phyloP scores from a whole-genome alignment of 768 basidiomycete species.

The Chalciporus sphaerocephalus region DNA sequence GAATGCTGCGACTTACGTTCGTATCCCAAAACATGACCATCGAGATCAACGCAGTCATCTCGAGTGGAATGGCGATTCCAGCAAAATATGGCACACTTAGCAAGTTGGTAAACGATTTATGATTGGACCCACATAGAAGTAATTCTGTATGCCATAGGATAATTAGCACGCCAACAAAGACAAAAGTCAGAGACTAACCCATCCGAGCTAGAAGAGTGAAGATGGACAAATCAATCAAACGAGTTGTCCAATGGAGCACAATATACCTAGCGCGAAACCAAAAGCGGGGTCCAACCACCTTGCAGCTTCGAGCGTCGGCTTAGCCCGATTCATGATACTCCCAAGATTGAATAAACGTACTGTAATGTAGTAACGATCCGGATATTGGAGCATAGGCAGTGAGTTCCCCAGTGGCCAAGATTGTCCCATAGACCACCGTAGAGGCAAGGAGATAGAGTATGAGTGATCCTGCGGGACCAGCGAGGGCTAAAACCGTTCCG shows the following conservation, averaged over 20 bases:
- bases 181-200: slow-evolving; percentile 12
- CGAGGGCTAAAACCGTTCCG: slow-evolving; percentile 24
- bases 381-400: slow-evolving; percentile 26
- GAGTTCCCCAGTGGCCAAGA: slow-evolving; percentile 30
- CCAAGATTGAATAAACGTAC: slow-evolving; percentile 8
- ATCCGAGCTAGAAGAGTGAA: slow-evolving; percentile 18
- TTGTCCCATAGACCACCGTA: slow-evolving; percentile 29
- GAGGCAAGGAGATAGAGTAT: slow-evolving; percentile 27
- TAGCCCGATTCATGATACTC: neutral
- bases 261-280: slow-evolving; percentile 27
- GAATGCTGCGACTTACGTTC: slow-evolving; percentile 9
- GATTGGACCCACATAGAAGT: slow-evolving; percentile 29
- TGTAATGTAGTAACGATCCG: slow-evolving; percentile 27
- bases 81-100: slow-evolving; percentile 8
- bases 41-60: slow-evolving; percentile 48
- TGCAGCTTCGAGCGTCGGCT: slow-evolving; percentile 17
- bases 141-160: slow-evolving; percentile 22
- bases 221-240: neutral
- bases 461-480: slow-evolving; percentile 29
- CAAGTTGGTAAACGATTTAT: neutral
- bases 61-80: slow-evolving; percentile 43
- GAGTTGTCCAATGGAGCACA: neutral
- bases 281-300: slow-evolving; percentile 32
- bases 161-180: slow-evolving; percentile 2
- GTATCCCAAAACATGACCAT: slow-evolving; percentile 50